A percentile compares a stretch with the other conserved stretches of the same genome.
Evolutionary conservation across 352 stramenopile genomes (phyloP).

Genomic region (Phytophthora colocasiae): DNA sequence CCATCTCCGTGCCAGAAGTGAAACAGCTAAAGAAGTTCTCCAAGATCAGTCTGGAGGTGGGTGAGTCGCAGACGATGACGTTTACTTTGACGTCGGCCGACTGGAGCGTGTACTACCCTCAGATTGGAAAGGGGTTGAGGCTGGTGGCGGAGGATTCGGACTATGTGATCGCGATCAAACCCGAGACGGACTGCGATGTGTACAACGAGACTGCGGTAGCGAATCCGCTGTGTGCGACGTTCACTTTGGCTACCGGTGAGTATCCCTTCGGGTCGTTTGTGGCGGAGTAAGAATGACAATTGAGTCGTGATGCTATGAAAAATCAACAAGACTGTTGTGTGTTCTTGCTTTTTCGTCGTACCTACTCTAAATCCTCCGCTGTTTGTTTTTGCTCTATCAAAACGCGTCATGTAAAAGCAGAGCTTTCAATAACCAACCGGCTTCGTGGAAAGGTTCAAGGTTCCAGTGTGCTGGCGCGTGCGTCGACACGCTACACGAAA

Average conservation of each 20-base stretch:
- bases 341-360: too few relatives aligned
- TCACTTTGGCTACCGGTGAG: constrained; percentile 2
- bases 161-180: constrained; percentile 2
- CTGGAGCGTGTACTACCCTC: background rate
- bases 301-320: too few relatives aligned
- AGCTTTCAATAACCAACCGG: too few relatives aligned
- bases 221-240: constrained; percentile 6
- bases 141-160: constrained; percentile 1
- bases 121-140: background rate
- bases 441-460: too few relatives aligned
- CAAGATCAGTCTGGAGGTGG: background rate
- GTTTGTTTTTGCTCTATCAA: too few relatives aligned
- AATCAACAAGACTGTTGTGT: too few relatives aligned
- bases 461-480: background rate
- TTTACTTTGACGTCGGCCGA: constrained; percentile 4
- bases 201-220: constrained; percentile 4
- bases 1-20: constrained; percentile 1
- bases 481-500: background rate
- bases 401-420: too few relatives aligned
- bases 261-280: constrained; percentile 5
- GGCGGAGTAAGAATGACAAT: constrained; percentile 1
- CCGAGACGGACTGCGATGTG: constrained; percentile 1
- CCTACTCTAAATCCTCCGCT: too few relatives aligned
- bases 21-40: background rate
- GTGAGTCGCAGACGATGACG: background rate